Evolutionary conservation across 2,329 filamentous ascomycete genomes (phyloP), one percentile per base, ranked within the genome.

Genomic region (Blastomyces parvus): DNA sequence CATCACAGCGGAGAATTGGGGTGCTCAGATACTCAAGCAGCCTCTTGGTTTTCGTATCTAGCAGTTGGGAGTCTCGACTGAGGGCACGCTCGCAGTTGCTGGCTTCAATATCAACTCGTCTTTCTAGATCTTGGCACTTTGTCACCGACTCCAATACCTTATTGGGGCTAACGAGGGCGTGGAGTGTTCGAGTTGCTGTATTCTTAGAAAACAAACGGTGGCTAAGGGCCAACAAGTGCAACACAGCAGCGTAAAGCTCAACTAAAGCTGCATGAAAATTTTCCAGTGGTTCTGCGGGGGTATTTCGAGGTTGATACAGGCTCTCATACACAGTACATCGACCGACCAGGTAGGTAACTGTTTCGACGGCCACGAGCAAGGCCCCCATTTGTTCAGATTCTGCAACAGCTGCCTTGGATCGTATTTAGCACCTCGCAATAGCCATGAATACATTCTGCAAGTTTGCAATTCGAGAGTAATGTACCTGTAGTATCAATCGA

Each of bases 401-500:
- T n/a, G 53, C 53, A 56, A 56, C 53, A 38, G 33, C 27, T 38
- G 19, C 27, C 53, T 56, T 53, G 53, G 25, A 36, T 36, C 7
- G 7, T 5, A 9, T 56, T 36, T 27, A 56, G 53, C 38, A 56
- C 33, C 25, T 36, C 19, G 14, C 11, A 56, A 11, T 38, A 36
- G 17, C 30, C 27, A 56, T 19, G 30, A 53, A 2, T 30, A 53
- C 30, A 4, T 5, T 19, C 19, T 42, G 46, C 8, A 25, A 25
- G 46, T 50, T 22, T 50, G n/a, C 36, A 19, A 25, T 0, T 13
- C 19, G 1, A 38, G 13, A 56, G n/a, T 30, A 7, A 53, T 53
- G 6, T 42, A 58, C 74, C 61, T 73, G 67, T 5, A 76, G 68
- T 25, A 76, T 59, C 52, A 74, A 67, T 14, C 70, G 68, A 53